Percentiles rank a stretch among this genome's conserved stretches.
These are phyloP conservation scores for Ascochyta pisi DNA, from an alignment of 2,329 filamentous ascomycete genomes.

Conservation along the genomic window DNA sequence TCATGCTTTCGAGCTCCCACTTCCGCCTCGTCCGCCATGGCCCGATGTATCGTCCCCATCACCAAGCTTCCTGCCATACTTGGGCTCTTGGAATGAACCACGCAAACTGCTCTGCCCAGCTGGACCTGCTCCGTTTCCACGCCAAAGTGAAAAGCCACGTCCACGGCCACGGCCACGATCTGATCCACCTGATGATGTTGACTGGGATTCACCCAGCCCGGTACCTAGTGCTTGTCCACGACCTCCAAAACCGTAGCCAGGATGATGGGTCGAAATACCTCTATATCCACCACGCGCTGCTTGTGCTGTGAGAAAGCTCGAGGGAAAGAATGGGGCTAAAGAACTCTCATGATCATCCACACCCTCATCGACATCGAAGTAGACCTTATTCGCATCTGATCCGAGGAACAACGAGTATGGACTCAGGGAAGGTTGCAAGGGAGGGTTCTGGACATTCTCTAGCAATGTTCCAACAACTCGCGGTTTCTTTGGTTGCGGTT, in stretches of 20 bases:
- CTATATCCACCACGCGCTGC: neutral
- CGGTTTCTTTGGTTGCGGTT: slow-evolving; percentile 6
- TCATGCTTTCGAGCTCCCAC: neutral
- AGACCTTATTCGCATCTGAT: neutral
- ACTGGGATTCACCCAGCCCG: neutral
- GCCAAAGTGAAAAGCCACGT: neutral
- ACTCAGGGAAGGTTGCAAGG: neutral
- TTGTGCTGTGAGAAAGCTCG: neutral
- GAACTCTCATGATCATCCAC: neutral
- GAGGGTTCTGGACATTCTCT: neutral
- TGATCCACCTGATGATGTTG: neutral
- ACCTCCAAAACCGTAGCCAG: neutral
- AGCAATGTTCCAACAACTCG: neutral
- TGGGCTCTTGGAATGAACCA: neutral
- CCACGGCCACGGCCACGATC: neutral
- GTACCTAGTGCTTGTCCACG: slow-evolving; percentile 3
- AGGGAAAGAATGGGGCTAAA: neutral
- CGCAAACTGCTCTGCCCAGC: neutral
- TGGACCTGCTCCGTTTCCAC: neutral
- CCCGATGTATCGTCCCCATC: neutral
- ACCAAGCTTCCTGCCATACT: neutral
- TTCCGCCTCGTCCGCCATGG: neutral
- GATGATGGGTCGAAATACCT: neutral
- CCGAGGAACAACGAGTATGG: neutral
- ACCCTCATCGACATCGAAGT: neutral